Base-by-base conservation (phyloP, 2,329 filamentous ascomycete species). In the Aspergillus pseudotamarii region DNA sequence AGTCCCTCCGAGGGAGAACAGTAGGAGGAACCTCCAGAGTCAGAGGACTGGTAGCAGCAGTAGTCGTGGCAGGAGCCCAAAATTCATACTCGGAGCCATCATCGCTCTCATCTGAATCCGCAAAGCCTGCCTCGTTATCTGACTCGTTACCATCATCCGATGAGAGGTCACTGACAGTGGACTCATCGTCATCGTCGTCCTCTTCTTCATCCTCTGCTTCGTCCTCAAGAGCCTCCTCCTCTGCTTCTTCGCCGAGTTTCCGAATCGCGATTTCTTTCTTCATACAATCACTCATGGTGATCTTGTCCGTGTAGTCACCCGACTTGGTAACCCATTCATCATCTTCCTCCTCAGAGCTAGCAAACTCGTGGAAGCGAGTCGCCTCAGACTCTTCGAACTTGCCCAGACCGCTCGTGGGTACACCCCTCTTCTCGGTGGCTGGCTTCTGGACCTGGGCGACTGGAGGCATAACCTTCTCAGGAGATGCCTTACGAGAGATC, bases 301-400 rank as follows among this genome's bases (percentile, higher is more conserved):
- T 84, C 72, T 92, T 93, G 57, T 85, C 85, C 61, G 85, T 84
- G 67, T 88, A 83, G 36, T 86, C 85, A 9, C 85, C 83, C 38
- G 86, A 83, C 71, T 92, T 90, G 61, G 90, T 88, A 34, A 96
- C 92, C 95, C 95, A 99, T 71, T 97, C 94, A 62, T 97, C 94
- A 65, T 95, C 91, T 63, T 92, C 88, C 46, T 90, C 84, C 62
- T 89, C 85, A 57, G 92, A 93, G 74, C 91, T 93, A 50, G 92
- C 94, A 76, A 98, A 98, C 72, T 97, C 94, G 75, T 97, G 92
- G 74, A 97, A 98, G 56, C 79, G 75, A 41, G 78, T 80, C 3
- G 76, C 78, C 66, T 81, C 79, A 4, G 78, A 80, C 48, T 76
- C 75, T 61, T 80, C 74, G 45, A 80, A 79, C 57, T 76, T 75